These are phyloP conservation scores for Nemania abortiva DNA, from an alignment of 2,329 filamentous ascomycete genomes.

Conservation along the genomic window DNA sequence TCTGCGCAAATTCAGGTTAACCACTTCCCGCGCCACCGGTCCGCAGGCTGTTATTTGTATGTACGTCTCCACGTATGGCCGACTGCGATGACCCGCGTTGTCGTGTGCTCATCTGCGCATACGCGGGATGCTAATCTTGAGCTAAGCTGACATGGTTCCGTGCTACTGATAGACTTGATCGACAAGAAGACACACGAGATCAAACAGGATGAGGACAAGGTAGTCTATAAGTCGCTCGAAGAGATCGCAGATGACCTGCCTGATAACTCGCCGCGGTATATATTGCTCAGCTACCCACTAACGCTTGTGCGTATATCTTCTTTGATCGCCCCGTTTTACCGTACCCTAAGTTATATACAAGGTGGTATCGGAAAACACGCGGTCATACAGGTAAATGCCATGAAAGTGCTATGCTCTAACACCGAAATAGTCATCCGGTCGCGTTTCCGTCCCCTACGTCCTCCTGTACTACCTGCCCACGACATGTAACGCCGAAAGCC, in stretches of 20 bases:
- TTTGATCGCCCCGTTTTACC: background rate
- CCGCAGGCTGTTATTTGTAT: constrained; percentile 96
- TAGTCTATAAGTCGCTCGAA: constrained; percentile 82
- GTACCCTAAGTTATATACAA: background rate
- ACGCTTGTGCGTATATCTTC: constrained; percentile 73
- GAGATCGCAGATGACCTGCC: constrained; percentile 90
- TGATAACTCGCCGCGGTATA: constrained; percentile 89
- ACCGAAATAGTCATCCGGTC: constrained; percentile 79
- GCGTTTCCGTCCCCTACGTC: constrained; percentile 90
- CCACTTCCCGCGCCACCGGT: constrained; percentile 84
- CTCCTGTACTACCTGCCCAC: constrained; percentile 94
- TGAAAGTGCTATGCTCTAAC: constrained; percentile 12
- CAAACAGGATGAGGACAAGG: constrained; percentile 80
- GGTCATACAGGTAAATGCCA: background rate
- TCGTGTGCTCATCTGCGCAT: constrained; percentile 4
- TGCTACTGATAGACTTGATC: constrained; percentile 78
- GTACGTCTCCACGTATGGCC: constrained; percentile 56
- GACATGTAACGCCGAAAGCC: constrained; percentile 86
- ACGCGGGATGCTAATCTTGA: background rate
- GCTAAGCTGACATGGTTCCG: constrained; percentile 7
- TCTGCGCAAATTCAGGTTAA: constrained; percentile 92
- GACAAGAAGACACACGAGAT: constrained; percentile 93
- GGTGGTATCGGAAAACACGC: background rate
- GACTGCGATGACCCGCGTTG: background rate
- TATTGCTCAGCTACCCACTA: constrained; percentile 90